Evolutionary conservation across 1,284 basidiomycete genomes (phyloP).

Genomic region (Trametes sp.): DNA sequence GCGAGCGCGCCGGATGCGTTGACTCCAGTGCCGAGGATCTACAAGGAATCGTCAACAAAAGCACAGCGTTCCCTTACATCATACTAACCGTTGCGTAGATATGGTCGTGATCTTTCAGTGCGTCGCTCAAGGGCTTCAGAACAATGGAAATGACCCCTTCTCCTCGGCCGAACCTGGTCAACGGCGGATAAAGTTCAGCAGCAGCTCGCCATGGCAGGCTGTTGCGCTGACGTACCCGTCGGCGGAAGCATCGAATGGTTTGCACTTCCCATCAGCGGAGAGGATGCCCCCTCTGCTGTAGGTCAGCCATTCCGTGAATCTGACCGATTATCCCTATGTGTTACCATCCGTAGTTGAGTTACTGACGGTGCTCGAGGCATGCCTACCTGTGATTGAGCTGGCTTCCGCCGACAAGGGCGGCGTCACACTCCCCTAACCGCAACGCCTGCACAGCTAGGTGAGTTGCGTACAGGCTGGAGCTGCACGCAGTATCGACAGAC

Average conservation of each 20-base stretch:
- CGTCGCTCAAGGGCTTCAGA: no score
- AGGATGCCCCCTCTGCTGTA: conserved; percentile 49
- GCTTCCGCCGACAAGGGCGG: conserved; percentile 55
- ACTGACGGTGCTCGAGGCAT: no score
- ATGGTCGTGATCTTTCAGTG: no score
- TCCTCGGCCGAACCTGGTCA: no score
- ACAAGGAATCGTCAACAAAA: background rate
- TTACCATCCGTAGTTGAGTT: no score
- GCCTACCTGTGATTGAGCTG: conserved; percentile 49
- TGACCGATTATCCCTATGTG: conserved; percentile 14
- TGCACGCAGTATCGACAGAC: conserved; percentile 59
- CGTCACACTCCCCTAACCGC: conserved; percentile 52
- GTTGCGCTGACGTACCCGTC: conserved; percentile 48
- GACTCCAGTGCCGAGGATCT: conserved; percentile 52
- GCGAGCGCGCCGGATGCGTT: conserved; percentile 47
- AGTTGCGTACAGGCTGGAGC: conserved; percentile 52
- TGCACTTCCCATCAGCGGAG: conserved; percentile 54
- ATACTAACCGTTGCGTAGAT: no score
- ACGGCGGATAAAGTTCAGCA: no score
- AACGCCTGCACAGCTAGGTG: conserved; percentile 58
- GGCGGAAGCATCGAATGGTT: conserved; percentile 56
- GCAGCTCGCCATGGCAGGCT: no score
- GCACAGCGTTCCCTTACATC: no score
- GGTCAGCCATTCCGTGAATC: conserved; percentile 31
- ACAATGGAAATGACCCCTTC: no score